phyloP scores from a whole-genome alignment of 306 rosid genomes.

The Erythrophleum fordii region DNA sequence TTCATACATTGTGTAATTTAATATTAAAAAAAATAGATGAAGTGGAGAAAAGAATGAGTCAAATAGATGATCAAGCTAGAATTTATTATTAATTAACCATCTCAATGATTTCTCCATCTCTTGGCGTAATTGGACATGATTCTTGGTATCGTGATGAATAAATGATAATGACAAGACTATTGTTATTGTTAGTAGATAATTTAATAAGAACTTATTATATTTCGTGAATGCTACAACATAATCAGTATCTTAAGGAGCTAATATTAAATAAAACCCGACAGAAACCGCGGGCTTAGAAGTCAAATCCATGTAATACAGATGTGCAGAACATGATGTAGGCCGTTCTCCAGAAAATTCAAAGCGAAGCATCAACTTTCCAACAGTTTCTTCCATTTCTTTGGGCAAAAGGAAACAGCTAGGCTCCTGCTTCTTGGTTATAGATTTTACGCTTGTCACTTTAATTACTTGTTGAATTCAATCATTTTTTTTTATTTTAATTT shows the following conservation, averaged over 20 bases:
- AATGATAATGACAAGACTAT: background rate
- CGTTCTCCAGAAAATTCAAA: background rate
- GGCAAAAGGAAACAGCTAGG: slow-evolving; percentile 46
- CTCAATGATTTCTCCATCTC: background rate
- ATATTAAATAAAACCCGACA: background rate
- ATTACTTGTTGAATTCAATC: background rate
- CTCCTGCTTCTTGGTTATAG: background rate
- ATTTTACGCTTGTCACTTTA: background rate
- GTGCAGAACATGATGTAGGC: slow-evolving; percentile 10
- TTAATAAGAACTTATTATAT: background rate
- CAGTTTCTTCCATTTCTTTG: slow-evolving; percentile 35
- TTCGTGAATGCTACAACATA: background rate
- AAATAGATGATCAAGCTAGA: background rate
- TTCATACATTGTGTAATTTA: too few relatives aligned
- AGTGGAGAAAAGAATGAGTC: background rate
- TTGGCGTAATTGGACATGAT: background rate
- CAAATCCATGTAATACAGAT: slow-evolving; percentile 32
- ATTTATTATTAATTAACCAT: background rate
- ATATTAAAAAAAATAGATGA: background rate
- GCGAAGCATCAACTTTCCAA: slow-evolving; percentile 11
- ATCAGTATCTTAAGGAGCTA: background rate
- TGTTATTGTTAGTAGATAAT: background rate
- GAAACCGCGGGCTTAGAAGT: slow-evolving; percentile 15
- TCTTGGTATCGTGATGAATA: background rate
- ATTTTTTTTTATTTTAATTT: background rate